These are phyloP conservation scores for Rhizopus stolonifer DNA, from an alignment of 371 early-diverging fungal genomes.

Conservation along the genomic window DNA sequence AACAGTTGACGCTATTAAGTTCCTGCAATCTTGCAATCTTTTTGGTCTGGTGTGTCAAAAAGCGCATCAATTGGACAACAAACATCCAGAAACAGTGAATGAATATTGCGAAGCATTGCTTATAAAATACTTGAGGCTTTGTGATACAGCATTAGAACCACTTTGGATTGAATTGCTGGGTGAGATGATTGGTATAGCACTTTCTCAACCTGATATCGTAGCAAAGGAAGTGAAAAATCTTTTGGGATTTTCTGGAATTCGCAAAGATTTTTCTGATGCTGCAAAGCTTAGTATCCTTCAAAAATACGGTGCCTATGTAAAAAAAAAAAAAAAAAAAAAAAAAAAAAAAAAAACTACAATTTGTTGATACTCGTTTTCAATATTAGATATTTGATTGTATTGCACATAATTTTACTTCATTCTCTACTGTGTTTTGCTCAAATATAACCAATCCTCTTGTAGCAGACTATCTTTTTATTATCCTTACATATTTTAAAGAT, in stretches of 20 bases:
- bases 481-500: conserved; percentile 31
- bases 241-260: conserved; percentile 16
- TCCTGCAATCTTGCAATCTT: conserved; percentile 25
- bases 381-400: conserved; percentile 32
- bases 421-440: conserved; percentile 14
- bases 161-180: conserved; percentile 41
- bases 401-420: conserved; percentile 25
- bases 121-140: conserved; percentile 41
- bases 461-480: conserved; percentile 24
- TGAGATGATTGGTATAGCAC: conserved; percentile 31
- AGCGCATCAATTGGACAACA: background rate
- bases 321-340: too few species aligned
- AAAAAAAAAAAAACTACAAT: too few species aligned
- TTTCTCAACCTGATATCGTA: conserved; percentile 33
- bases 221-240: conserved; percentile 25
- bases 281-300: conserved; percentile 29
- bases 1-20: conserved; percentile 26
- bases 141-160: conserved; percentile 31
- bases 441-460: conserved; percentile 18
- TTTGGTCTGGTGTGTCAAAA: conserved; percentile 26
- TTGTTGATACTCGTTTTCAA: background rate
- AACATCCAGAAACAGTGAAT: conserved; percentile 11
- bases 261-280: background rate
- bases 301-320: conserved; percentile 30
- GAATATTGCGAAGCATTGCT: conserved; percentile 39